These are phyloP conservation scores for Alternaria alternata DNA, from an alignment of 2,329 filamentous ascomycete species.

Conservation along the genomic window DNA sequence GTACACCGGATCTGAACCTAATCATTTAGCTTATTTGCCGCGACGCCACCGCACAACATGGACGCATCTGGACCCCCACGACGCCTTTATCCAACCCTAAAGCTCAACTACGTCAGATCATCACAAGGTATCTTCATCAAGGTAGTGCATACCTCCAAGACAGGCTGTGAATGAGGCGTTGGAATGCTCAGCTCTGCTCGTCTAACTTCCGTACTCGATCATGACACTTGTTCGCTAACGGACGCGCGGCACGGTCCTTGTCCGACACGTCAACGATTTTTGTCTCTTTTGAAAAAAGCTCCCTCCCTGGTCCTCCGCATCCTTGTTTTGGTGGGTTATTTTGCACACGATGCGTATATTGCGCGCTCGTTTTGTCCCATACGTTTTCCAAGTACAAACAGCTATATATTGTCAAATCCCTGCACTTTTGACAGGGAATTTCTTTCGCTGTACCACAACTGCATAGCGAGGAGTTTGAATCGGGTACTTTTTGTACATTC, in stretches of 20 bases:
- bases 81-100: slow-evolving; percentile 16
- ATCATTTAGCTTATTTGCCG: slow-evolving; percentile 26
- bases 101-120: slow-evolving; percentile 5
- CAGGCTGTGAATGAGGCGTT: slow-evolving; percentile 13
- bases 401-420: slow-evolving; percentile 4
- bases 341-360: slow-evolving; percentile 15
- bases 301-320: background rate
- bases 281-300: slow-evolving; percentile 6
- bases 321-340: slow-evolving; percentile 1
- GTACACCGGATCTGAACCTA: slow-evolving; percentile 22
- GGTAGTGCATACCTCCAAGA: slow-evolving; percentile 1
- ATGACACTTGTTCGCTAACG: slow-evolving; percentile 25
- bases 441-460: slow-evolving; percentile 31
- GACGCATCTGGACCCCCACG: slow-evolving; percentile 29
- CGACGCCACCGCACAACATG: slow-evolving; percentile 29
- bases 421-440: slow-evolving; percentile 1
- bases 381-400: slow-evolving; percentile 4
- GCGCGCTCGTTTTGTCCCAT: slow-evolving; percentile 4
- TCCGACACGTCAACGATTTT: slow-evolving; percentile 13
- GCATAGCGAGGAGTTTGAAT: slow-evolving; percentile 48
- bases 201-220: slow-evolving; percentile 17
- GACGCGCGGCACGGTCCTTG: slow-evolving; percentile 23
- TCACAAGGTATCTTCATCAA: slow-evolving; percentile 5
- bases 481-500: slow-evolving; percentile 24
- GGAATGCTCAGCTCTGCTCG: slow-evolving; percentile 11